Conservation (phyloP, 2,329 filamentous ascomycete genomes). For the Xylariaceae sp. region DNA sequence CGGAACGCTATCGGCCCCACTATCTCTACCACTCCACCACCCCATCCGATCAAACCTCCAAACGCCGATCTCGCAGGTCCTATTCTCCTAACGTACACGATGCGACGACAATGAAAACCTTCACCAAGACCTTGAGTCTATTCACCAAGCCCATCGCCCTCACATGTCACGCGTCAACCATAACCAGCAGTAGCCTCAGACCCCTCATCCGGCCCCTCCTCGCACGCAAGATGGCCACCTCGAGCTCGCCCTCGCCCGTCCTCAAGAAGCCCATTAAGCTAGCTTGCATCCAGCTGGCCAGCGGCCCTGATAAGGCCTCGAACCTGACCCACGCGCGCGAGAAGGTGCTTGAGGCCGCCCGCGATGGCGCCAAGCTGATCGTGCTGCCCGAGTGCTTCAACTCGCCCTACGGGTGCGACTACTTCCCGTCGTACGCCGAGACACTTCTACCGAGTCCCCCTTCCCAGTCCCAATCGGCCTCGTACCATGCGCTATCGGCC, state of each 20-base stretch:
- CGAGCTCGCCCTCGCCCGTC: slow-evolving; percentile 45
- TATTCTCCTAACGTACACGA: slow-evolving; percentile 15
- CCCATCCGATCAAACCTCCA: slow-evolving; percentile 1
- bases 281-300: slow-evolving; percentile 79
- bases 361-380: slow-evolving; percentile 77
- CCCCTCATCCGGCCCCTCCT: slow-evolving; percentile 16
- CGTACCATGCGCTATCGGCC: slow-evolving; percentile 79
- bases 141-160: slow-evolving; percentile 18
- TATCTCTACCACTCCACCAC: too few species aligned
- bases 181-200: slow-evolving; percentile 1
- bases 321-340: slow-evolving; percentile 82
- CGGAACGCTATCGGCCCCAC: neutral
- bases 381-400: slow-evolving; percentile 99
- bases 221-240: slow-evolving; percentile 32
- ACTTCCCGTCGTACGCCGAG: slow-evolving; percentile 92
- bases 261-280: slow-evolving; percentile 79
- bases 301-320: slow-evolving; percentile 77
- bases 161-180: neutral
- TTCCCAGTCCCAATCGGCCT: slow-evolving; percentile 69
- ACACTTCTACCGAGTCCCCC: slow-evolving; percentile 79
- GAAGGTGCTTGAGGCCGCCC: slow-evolving; percentile 81
- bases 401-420: slow-evolving; percentile 88
- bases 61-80: slow-evolving; percentile 31
- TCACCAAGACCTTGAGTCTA: slow-evolving; percentile 26
- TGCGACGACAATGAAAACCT: slow-evolving; percentile 32